These are phyloP conservation scores for Leptographium galeiforme DNA, from an alignment of 2,329 filamentous ascomycete species.

Conservation along the genomic window DNA sequence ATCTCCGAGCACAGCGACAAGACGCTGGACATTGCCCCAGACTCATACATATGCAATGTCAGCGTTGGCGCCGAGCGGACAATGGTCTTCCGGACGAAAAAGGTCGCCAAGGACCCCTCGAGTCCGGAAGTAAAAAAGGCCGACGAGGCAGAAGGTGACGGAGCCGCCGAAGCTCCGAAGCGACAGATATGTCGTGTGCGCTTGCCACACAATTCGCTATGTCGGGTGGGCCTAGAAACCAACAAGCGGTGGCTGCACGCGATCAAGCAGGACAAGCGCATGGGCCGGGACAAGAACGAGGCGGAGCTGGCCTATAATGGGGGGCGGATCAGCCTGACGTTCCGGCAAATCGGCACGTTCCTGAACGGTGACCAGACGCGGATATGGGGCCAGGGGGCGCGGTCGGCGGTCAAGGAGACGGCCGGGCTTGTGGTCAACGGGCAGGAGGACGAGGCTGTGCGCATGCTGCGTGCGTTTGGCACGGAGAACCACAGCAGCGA, in stretches of 20 bases:
- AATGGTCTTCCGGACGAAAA: slow-evolving; percentile 82
- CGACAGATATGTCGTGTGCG: slow-evolving; percentile 53
- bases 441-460: slow-evolving; percentile 48
- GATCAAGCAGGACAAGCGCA: slow-evolving; percentile 79
- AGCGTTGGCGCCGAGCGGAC: slow-evolving; percentile 84
- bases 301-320: slow-evolving; percentile 62
- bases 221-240: slow-evolving; percentile 65
- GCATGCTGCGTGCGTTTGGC: slow-evolving; percentile 68
- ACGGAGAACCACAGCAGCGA: slow-evolving; percentile 63
- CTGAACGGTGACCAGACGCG: slow-evolving; percentile 45
- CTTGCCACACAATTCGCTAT: slow-evolving; percentile 81
- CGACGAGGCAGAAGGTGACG: slow-evolving; percentile 9
- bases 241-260: slow-evolving; percentile 84
- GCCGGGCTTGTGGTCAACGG: slow-evolving; percentile 58
- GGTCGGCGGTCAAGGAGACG: slow-evolving; percentile 45
- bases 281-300: slow-evolving; percentile 48
- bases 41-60: slow-evolving; percentile 79
- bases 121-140: background rate
- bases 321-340: slow-evolving; percentile 81
- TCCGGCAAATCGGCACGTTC: slow-evolving; percentile 80
- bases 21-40: slow-evolving; percentile 74
- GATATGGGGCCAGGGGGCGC: slow-evolving; percentile 89
- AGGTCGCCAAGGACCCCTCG: slow-evolving; percentile 21
- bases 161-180: slow-evolving; percentile 15
- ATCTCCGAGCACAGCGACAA: slow-evolving; percentile 98